These are phyloP conservation scores for Rosa multiflora DNA, from an alignment of 306 rosid genomes.

Conservation along the genomic window DNA sequence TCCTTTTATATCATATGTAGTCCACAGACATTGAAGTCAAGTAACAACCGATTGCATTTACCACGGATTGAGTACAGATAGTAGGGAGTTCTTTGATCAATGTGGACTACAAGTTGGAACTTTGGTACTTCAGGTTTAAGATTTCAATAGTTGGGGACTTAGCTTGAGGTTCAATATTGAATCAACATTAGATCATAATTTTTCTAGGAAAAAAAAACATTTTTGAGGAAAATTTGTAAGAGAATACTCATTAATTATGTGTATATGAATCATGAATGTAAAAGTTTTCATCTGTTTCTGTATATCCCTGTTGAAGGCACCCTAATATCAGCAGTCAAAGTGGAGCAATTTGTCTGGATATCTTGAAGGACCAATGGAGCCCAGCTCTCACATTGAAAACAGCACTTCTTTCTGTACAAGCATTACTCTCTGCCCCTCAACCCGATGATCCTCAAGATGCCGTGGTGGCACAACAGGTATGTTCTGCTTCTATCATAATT, in stretches of 20 bases:
- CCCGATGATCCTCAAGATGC: conserved; percentile 99
- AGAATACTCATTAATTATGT: neutral
- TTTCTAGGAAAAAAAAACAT: neutral
- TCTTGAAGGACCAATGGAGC: conserved; percentile 98
- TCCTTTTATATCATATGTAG: neutral
- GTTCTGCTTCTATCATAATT: conserved; percentile 11
- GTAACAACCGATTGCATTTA: neutral
- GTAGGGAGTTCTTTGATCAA: neutral
- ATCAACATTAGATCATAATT: neutral
- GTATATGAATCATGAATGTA: conserved; percentile 18
- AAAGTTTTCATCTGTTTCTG: conserved; percentile 11
- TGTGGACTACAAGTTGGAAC: neutral
- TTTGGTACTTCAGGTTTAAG: neutral
- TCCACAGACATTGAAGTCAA: neutral
- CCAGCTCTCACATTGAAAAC: conserved; percentile 97
- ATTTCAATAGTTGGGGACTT: neutral
- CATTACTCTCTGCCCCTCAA: conserved; percentile 93
- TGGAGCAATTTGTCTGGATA: conserved; percentile 97
- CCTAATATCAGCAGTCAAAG: conserved; percentile 99
- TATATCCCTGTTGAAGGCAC: conserved; percentile 69
- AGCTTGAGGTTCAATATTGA: neutral
- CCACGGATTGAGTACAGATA: neutral
- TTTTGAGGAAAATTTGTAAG: neutral
- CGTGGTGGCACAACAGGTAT: conserved; percentile 95
- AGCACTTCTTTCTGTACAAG: conserved; percentile 97